Conservation (phyloP, 352 stramenopile genomes). For the Phytophthora litchii region DNA sequence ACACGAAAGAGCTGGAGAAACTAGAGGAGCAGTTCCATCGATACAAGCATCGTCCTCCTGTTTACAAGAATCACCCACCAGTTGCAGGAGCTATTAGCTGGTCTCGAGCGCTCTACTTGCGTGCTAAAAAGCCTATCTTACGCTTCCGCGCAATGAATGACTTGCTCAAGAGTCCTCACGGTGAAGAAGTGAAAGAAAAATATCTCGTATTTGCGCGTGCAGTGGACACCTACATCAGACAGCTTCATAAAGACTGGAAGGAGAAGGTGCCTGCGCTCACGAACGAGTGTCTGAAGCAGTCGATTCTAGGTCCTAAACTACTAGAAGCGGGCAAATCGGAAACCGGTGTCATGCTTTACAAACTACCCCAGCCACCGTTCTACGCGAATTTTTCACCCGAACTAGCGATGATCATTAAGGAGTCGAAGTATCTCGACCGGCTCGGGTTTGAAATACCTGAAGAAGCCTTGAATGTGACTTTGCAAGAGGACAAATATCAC, state of each 20-base stretch:
- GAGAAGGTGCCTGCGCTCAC: slow-evolving; percentile 85
- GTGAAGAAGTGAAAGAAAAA: slow-evolving; percentile 94
- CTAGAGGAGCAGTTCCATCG: slow-evolving; percentile 91
- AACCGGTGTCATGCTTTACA: slow-evolving; percentile 75
- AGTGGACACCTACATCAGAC: slow-evolving; percentile 93
- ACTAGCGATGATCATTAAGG: slow-evolving; percentile 95
- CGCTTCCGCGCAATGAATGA: slow-evolving; percentile 94
- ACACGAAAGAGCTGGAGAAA: slow-evolving; percentile 94
- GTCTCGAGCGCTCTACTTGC: slow-evolving; percentile 85
- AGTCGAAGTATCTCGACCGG: slow-evolving; percentile 95
- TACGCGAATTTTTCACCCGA: slow-evolving; percentile 94
- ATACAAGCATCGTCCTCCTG: slow-evolving; percentile 78
- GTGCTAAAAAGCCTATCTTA: slow-evolving; percentile 95
- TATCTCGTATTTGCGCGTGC: slow-evolving; percentile 94
- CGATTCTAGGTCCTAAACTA: slow-evolving; percentile 89
- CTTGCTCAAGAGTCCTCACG: slow-evolving; percentile 89
- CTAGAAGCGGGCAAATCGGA: slow-evolving; percentile 80
- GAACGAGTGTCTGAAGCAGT: slow-evolving; percentile 94
- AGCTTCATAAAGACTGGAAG: slow-evolving; percentile 94
- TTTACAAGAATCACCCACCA: slow-evolving; percentile 95
- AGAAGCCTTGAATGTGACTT: slow-evolving; percentile 94
- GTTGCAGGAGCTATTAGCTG: slow-evolving; percentile 87
- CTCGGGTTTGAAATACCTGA: slow-evolving; percentile 96
- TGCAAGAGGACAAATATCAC: slow-evolving; percentile 97
- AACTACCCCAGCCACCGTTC: slow-evolving; percentile 91